phyloP scores from a whole-genome alignment of 2,329 filamentous ascomycete genomes.

The Dendryphion nanum region DNA sequence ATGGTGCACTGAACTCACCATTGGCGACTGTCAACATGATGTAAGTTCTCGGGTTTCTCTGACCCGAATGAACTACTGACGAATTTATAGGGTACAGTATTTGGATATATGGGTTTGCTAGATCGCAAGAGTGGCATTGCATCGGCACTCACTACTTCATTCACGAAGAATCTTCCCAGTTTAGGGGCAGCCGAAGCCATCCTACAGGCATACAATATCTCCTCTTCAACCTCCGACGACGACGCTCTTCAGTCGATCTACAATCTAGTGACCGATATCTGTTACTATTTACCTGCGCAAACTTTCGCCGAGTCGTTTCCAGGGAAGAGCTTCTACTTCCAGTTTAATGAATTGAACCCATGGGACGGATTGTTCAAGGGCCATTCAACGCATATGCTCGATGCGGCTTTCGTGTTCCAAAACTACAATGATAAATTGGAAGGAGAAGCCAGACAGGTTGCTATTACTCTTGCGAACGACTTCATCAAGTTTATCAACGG shows the following conservation, averaged over 20 bases:
- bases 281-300: conserved; percentile 42
- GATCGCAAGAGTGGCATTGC: conserved; percentile 18
- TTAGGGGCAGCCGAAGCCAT: conserved; percentile 10
- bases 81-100: conserved; percentile 14
- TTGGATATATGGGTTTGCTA: conserved; percentile 17
- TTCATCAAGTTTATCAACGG: conserved; percentile 24
- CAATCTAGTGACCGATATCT: conserved; percentile 44
- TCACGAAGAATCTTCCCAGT: conserved; percentile 21
- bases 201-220: conserved; percentile 41
- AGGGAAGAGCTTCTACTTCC: conserved; percentile 15
- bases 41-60: conserved; percentile 22
- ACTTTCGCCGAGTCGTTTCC: conserved; percentile 32
- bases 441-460: conserved; percentile 4
- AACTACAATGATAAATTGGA: conserved; percentile 19
- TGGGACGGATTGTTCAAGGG: conserved; percentile 26
- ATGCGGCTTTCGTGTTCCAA: conserved; percentile 27
- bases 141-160: conserved; percentile 22
- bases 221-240: conserved; percentile 30
- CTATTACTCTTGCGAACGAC: conserved; percentile 10
- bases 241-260: conserved; percentile 40
- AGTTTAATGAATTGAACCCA: conserved; percentile 23
- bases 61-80: neutral
- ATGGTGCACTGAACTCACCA: conserved; percentile 46
- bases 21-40: conserved; percentile 48
- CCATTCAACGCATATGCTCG: conserved; percentile 21